Conservation (phyloP, 108 stramenopile genomes). For the Cafeteria roenbergensis region DNA sequence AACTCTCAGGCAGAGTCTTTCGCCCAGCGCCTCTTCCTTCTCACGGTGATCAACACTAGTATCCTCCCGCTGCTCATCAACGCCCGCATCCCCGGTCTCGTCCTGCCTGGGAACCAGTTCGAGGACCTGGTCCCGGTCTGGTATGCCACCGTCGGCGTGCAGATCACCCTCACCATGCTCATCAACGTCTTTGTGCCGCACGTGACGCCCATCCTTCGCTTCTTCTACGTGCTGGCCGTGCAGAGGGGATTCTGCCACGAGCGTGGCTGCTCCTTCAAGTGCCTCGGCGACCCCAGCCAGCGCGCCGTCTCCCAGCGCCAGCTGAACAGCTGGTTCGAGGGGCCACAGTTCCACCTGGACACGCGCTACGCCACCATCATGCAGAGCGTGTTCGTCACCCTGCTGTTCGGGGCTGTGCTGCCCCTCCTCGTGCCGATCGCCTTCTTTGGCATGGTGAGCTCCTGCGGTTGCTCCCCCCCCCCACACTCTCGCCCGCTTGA, state of each 20-base stretch:
- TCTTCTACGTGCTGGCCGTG: slow-evolving; percentile 1
- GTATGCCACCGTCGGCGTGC: slow-evolving; percentile 18
- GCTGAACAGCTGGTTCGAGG: slow-evolving; percentile 32
- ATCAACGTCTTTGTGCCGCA: slow-evolving; percentile 35
- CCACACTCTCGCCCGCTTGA: no score
- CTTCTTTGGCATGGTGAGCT: slow-evolving; percentile 18
- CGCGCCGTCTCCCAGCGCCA: slow-evolving; percentile 34
- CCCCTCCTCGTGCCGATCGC: slow-evolving; percentile 39
- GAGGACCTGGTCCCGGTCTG: slow-evolving; percentile 13
- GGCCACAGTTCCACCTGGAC: slow-evolving; percentile 28
- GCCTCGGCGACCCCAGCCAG: no score
- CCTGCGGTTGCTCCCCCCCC: no score
- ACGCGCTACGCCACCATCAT: slow-evolving; percentile 32
- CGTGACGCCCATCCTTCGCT: slow-evolving; percentile 11
- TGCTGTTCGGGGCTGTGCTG: slow-evolving; percentile 35
- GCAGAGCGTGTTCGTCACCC: slow-evolving; percentile 36
- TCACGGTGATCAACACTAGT: no score
- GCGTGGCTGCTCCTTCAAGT: slow-evolving; percentile 12
- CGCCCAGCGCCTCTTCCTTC: slow-evolving; percentile 29
- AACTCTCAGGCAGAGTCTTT: slow-evolving; percentile 7
- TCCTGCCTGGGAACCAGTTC: slow-evolving; percentile 21
- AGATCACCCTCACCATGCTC: slow-evolving; percentile 25
- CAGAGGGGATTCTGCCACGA: no score
- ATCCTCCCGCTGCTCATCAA: slow-evolving; percentile 37
- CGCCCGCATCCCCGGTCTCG: slow-evolving; percentile 25